A percentile compares a stretch with the other conserved stretches of the same genome.
These are phyloP conservation scores for Xylariaceae sp. DNA, from an alignment of 2,329 filamentous ascomycete species.

Conservation along the genomic window DNA sequence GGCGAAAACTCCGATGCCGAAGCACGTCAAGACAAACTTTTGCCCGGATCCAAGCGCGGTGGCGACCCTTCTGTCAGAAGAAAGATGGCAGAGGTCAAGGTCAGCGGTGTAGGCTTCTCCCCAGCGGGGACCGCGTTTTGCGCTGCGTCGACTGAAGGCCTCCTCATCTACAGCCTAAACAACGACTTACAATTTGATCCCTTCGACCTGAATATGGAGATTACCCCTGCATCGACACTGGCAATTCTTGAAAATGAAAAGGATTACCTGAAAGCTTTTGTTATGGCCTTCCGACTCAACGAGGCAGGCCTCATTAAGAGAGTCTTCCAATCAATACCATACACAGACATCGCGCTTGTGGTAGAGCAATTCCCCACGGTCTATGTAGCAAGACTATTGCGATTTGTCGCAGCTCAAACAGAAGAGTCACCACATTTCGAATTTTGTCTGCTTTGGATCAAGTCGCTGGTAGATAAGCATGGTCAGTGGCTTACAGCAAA, in stretches of 20 bases:
- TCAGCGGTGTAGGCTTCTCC: conserved; percentile 80
- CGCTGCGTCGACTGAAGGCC: conserved; percentile 88
- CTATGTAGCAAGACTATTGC: conserved; percentile 79
- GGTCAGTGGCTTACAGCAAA: conserved; percentile 82
- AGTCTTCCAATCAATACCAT: conserved; percentile 80
- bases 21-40: conserved; percentile 69
- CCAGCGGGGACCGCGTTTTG: conserved; percentile 89
- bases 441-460: conserved; percentile 91
- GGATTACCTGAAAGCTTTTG: conserved; percentile 85
- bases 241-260: conserved; percentile 60
- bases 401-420: conserved; percentile 82
- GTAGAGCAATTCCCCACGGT: conserved; percentile 76
- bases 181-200: conserved; percentile 83
- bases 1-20: conserved; percentile 82
- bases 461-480: conserved; percentile 74
- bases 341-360: conserved; percentile 69
- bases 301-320: conserved; percentile 75
- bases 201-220: conserved; percentile 90
- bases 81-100: conserved; percentile 75
- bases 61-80: conserved; percentile 75
- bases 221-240: conserved; percentile 84
- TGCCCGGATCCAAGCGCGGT: conserved; percentile 84
- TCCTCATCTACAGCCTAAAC: conserved; percentile 91
- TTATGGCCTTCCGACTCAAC: conserved; percentile 97
- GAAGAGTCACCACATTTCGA: conserved; percentile 92